These are phyloP conservation scores for Neurospora sp. DNA, from an alignment of 495 filamentous ascomycete species.

Conservation along the genomic window DNA sequence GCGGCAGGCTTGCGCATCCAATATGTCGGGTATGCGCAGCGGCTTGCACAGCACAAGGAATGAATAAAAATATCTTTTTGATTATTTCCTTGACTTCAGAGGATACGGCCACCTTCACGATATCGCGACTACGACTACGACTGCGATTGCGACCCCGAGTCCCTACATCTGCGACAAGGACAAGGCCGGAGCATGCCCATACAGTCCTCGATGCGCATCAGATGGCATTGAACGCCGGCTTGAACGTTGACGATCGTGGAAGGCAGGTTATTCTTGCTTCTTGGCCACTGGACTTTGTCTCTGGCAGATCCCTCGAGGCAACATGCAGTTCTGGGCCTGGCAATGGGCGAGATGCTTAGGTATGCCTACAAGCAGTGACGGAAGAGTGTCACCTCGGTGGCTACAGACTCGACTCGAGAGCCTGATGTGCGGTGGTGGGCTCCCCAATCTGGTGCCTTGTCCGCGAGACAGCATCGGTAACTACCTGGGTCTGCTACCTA, in stretches of 20 bases:
- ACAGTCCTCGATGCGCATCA: not conserved
- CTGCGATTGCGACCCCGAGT: not conserved
- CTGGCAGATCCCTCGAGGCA: not conserved
- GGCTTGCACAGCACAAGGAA: constrained; percentile 15
- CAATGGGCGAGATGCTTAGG: not conserved
- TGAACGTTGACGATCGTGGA: not conserved
- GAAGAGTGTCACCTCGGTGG: constrained; percentile 2
- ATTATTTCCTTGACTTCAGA: not conserved
- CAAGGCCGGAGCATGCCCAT: not conserved
- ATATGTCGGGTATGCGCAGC: constrained; percentile 19
- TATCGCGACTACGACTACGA: not conserved
- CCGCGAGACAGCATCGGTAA: constrained; percentile 5
- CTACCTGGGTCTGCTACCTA: not conserved
- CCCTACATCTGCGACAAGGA: not conserved
- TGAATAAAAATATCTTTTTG: constrained; percentile 25
- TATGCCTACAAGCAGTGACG: not conserved
- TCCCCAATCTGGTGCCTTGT: constrained; percentile 7
- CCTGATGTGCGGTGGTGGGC: not conserved
- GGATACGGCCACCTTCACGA: constrained; percentile 6
- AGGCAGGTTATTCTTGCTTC: not conserved
- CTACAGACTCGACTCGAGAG: not conserved
- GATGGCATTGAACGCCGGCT: not conserved
- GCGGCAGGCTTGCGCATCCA: constrained; percentile 15
- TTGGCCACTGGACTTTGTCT: not conserved
- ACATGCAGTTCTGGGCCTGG: not conserved